These are phyloP conservation scores for Penicillium ochrochloron DNA, from an alignment of 495 filamentous ascomycete genomes.

Conservation along the genomic window DNA sequence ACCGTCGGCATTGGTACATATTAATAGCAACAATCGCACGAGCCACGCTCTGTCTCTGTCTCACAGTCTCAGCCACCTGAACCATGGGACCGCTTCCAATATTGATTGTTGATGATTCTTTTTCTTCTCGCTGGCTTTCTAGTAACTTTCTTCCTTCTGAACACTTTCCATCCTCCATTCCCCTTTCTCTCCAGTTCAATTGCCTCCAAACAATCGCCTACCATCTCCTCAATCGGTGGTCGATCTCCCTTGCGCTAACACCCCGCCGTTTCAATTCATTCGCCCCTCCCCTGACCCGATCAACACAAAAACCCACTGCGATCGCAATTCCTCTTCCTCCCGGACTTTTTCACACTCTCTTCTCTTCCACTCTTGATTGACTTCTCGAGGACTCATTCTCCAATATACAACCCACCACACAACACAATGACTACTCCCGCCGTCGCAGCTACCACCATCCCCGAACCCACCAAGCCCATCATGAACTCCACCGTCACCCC, in stretches of 20 bases:
- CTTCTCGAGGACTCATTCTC: conserved; percentile 1
- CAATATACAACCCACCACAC: conserved; percentile 2
- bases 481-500: conserved; percentile 47
- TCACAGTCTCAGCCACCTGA: conserved; percentile 16
- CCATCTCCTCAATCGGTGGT: not conserved
- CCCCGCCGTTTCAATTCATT: conserved; percentile 25
- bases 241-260: conserved; percentile 30
- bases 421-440: conserved; percentile 25
- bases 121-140: not conserved
- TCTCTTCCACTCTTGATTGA: conserved; percentile 2
- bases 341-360: not conserved
- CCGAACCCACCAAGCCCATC: conserved; percentile 26
- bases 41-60: conserved; percentile 22
- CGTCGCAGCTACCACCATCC: conserved; percentile 19
- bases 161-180: not conserved
- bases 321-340: conserved; percentile 12
- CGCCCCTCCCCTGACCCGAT: conserved; percentile 24
- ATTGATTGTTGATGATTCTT: conserved; percentile 13
- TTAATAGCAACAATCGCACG: conserved; percentile 20
- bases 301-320: conserved; percentile 16
- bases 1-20: not conserved
- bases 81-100: conserved; percentile 6
- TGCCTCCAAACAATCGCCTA: not conserved
- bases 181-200: not conserved
- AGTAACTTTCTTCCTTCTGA: not conserved